Conservation (phyloP, 441 rosid genomes). For the Erodium moschatum region DNA sequence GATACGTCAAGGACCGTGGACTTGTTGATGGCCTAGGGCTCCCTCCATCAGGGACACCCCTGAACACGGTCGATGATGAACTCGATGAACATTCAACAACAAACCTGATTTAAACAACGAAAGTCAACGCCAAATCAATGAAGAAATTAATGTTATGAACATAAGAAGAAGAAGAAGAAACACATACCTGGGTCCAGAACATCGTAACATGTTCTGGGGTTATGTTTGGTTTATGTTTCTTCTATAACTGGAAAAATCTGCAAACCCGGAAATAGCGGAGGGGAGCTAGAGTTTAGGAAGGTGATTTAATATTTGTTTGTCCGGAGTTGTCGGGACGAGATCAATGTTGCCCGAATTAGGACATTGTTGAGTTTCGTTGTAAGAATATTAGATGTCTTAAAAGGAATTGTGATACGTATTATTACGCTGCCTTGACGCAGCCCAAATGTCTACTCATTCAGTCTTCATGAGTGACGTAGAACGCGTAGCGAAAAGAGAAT, state of each 20-base stretch:
- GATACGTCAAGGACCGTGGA: background rate
- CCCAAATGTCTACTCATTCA: too few relatives aligned
- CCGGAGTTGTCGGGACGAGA: background rate
- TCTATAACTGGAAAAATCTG: background rate
- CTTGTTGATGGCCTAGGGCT: background rate
- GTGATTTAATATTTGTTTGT: background rate
- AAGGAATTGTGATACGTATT: too few relatives aligned
- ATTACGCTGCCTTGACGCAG: too few relatives aligned
- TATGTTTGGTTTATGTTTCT: background rate
- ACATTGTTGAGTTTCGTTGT: too few relatives aligned
- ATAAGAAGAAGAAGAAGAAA: background rate
- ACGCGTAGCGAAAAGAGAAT: too few relatives aligned
- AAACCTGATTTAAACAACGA: background rate
- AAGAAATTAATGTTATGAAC: too few relatives aligned
- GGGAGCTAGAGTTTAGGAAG: slow-evolving; percentile 1
- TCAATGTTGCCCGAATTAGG: too few relatives aligned
- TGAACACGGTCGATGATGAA: background rate
- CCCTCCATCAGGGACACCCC: background rate
- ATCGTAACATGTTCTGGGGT: background rate
- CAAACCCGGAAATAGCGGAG: background rate
- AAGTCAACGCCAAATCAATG: background rate
- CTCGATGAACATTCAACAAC: background rate
- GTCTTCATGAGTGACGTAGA: too few relatives aligned
- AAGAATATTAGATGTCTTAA: too few relatives aligned
- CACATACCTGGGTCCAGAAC: slow-evolving; percentile 3